Base-by-base conservation (phyloP, 148 eudicot genomes). In the Diospyros kaki region DNA sequence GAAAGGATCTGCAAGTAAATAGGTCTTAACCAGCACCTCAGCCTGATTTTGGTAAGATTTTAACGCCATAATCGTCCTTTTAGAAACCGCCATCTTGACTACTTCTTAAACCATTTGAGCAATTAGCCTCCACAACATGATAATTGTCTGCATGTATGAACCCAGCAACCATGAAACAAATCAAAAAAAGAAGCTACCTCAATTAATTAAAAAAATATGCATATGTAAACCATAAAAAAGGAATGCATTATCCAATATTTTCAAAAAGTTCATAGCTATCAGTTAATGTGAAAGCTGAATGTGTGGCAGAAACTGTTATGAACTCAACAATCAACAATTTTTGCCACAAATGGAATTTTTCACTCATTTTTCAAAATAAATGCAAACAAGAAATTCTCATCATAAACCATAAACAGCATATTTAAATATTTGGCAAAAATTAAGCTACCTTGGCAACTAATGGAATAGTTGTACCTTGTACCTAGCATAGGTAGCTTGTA, bases 31-130 rank as follows among this genome's bases (percentile, higher is more conserved):
- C 75, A 95, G 79, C 80, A 80, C 83, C 75, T 76, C 87, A 72
- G 98, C 97, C 85, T 95, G 91, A 78, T 79, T 82, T 79, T 90
- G 94, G 83, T 92, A 90, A 73, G 96, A 86, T 83, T 87, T 81
- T 45, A 87, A 80, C 43, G 88, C 86, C 89, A 82, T 74, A 46
- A 80, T 87, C 66, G 85, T 84, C 82, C 72, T 82, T 69, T 75
- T 70, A 73, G 93, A 73, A 84, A 83, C 87, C 48, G 85, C 84
- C 93, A 89, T 90, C 17, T 39, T 64, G 46, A 58, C 62, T 73
- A 54, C 15, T 53, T 59, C 74, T 72, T 69, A 51, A 64, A 75
- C 75, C 83, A 79, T 81, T 68, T 45, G 10, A 44, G 15, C 72
- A 45, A 69, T 48, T 68, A 45, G 46, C 72, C 39, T 74, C 73